Evolutionary conservation across 257 asterid genomes (phyloP).

Genomic region (Scutellaria minor): DNA sequence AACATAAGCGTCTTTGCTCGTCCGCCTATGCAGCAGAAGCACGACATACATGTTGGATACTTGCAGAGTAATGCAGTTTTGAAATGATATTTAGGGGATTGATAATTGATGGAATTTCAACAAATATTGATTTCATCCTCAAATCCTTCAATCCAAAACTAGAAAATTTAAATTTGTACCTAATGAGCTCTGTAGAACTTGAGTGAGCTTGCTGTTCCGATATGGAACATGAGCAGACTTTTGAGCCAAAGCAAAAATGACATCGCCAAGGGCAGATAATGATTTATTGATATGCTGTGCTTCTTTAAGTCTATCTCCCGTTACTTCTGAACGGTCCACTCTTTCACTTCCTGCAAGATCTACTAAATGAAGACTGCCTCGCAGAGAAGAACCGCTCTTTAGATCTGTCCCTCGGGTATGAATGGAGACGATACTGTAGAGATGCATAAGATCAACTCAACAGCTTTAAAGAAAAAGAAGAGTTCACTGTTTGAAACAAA

Average conservation of each 20-base stretch:
- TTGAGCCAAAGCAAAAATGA: conserved; percentile 87
- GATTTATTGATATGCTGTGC: conserved; percentile 97
- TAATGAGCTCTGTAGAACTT: conserved; percentile 93
- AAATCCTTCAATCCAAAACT: too few species aligned
- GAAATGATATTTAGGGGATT: too few species aligned
- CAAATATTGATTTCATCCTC: too few species aligned
- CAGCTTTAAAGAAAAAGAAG: background rate
- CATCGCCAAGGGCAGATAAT: conserved; percentile 95
- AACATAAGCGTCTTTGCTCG: conserved; percentile 97
- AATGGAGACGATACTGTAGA: conserved; percentile 71
- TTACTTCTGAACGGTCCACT: conserved; percentile 95
- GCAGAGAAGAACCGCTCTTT: conserved; percentile 65
- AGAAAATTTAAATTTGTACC: conserved; percentile 44
- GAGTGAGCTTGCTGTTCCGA: conserved; percentile 97
- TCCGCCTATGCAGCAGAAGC: conserved; percentile 62
- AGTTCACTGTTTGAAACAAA: background rate
- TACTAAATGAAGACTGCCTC: conserved; percentile 94
- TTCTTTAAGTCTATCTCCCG: conserved; percentile 94
- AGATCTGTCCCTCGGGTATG: conserved; percentile 73
- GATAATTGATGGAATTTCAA: too few species aligned
- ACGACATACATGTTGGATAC: background rate
- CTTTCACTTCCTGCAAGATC: conserved; percentile 99
- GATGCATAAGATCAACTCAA: conserved; percentile 22
- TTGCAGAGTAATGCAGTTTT: too few species aligned
- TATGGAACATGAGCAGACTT: conserved; percentile 88